Evolutionary conservation across 1,284 basidiomycete species (phyloP), one percentile per base, ranked within the genome.

Genomic region (Cutaneotrichosporon sp.): DNA sequence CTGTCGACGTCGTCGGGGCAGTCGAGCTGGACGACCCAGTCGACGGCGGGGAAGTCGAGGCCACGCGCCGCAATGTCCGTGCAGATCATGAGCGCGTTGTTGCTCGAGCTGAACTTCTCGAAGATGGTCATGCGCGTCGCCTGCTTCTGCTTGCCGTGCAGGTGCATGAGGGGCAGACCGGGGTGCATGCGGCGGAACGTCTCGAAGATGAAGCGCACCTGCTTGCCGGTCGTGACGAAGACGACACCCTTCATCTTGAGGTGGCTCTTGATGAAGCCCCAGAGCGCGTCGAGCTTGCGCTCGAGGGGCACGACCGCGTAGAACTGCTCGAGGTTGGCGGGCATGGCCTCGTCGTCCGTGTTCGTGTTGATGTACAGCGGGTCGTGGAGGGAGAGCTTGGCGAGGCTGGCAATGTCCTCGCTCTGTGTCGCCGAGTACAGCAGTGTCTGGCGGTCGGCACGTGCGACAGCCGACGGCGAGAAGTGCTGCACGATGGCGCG

Each of bases 61-160:
- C 95, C 95, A 60, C 97, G 87, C 3, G 95, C 94, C 27, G 97
- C 95, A 68, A 99, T 90, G 77, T 99, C 95, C n/a, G 95, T 99
- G 34, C 93, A 92, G 72, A 97, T 89, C 36, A 97, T 83, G 6
- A 95, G 85, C 0, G 91, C 89, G 64, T 91, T 86, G 67, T 88
- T 87, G 58, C 87, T 87, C 1, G 85, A 82, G 2, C 88, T 89
- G 80, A 95, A 97, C 58, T 87, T 87, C 66, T 86, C 84, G 76
- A 92, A 95, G 78, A 90, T 90, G 55, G 85, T 83, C 60, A 98
- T 81, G 46, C 97, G 86, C 54, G 91, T 89, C 22, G 88, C 85
- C 78, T 98, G 95, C 78, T 98, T 98, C 76, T 97, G 95, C 78
- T 97, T 98, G 54, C 97, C 97, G 74, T 99, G 94, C 16, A 99